Evolutionary conservation across 1,139 yeast species (phyloP), one percentile per base, ranked within the genome.

Genomic region (Candida sp.): DNA sequence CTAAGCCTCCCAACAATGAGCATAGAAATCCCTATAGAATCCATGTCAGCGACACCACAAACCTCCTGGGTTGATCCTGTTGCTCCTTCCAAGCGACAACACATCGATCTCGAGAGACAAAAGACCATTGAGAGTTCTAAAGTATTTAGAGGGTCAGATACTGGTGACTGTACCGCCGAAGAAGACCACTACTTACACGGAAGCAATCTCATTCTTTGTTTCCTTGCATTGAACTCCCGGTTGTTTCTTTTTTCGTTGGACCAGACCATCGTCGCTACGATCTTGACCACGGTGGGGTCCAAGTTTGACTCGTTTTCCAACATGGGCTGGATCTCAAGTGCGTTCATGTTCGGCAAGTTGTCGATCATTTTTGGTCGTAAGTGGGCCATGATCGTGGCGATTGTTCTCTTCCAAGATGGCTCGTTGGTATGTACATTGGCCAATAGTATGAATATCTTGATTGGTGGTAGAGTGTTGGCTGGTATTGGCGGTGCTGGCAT

Each of bases 321-420:
- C 57, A 71, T 84, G 33, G 84, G 84, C 8, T 85, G 91, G 90
- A 62, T 85, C 44, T 67, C 84, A 3, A 70, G 87, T 2, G 91
- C 86, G 3, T 87, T 80, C 62, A 63, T 84, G 57, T 69, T 87
- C 46, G 79, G 78, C 6, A 71, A 71, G 51, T 61, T 70, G 48
- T 73, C 82, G 1, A 80, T 78, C 54, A 73, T 77, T 4, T 75
- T 78, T 59, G 83, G 83, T 17, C 65, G 83, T 44, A 78, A 77
- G 51, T 62, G 65, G 49, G 68, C 77, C 28, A 67, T 77, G 60
- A 58, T 75, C 46, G 57, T 61, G 7, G 69, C 78, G 7, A 61
- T 78, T 27, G 47, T 59, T 1, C 62, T 77, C 8, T 69, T 78
- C 44, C 73, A 73, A 47, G 64, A 71, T 1, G 78, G 81, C 2